A percentile compares a stretch with the other conserved stretches of the same genome.
These are phyloP conservation scores for Trametopsis cervina DNA, from an alignment of 768 basidiomycete genomes.

Conservation along the genomic window DNA sequence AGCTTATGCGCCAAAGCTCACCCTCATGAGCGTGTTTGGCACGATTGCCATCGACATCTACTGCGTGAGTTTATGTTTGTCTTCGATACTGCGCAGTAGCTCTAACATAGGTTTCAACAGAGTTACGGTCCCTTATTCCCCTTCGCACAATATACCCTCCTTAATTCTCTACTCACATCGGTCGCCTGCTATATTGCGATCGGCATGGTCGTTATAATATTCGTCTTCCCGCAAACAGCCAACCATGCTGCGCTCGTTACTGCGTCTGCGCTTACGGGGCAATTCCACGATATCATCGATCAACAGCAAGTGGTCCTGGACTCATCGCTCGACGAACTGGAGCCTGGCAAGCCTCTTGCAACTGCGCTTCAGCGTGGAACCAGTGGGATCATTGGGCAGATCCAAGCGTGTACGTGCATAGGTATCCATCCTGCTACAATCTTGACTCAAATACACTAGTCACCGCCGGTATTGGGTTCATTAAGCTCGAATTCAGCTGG, in stretches of 20 bases:
- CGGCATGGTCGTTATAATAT: slow-evolving; percentile 33
- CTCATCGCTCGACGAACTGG: slow-evolving; percentile 16
- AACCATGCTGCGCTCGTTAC: slow-evolving; percentile 32
- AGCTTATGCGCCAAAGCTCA: slow-evolving; percentile 39
- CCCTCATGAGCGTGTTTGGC: slow-evolving; percentile 38
- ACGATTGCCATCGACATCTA: slow-evolving; percentile 40
- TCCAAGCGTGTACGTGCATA: slow-evolving; percentile 25
- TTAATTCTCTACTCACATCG: slow-evolving; percentile 37
- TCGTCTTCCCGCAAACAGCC: slow-evolving; percentile 49
- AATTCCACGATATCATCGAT: slow-evolving; percentile 23
- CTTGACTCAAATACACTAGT: no score
- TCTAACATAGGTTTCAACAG: slow-evolving; percentile 15
- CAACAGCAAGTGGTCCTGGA: slow-evolving; percentile 28
- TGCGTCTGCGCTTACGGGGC: slow-evolving; percentile 24
- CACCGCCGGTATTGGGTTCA: slow-evolving; percentile 27
- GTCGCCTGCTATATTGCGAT: slow-evolving; percentile 42
- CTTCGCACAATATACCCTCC: slow-evolving; percentile 34
- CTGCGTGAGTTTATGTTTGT: slow-evolving; percentile 24
- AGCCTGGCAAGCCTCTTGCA: slow-evolving; percentile 15
- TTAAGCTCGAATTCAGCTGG: slow-evolving; percentile 37
- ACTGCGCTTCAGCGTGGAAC: slow-evolving; percentile 17
- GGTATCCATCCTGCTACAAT: no score
- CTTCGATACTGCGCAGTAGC: background rate
- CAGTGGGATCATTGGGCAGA: slow-evolving; percentile 17
- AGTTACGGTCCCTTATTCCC: slow-evolving; percentile 45